phyloP scores from a whole-genome alignment of 768 basidiomycete species.

The Podaxis sp. region DNA sequence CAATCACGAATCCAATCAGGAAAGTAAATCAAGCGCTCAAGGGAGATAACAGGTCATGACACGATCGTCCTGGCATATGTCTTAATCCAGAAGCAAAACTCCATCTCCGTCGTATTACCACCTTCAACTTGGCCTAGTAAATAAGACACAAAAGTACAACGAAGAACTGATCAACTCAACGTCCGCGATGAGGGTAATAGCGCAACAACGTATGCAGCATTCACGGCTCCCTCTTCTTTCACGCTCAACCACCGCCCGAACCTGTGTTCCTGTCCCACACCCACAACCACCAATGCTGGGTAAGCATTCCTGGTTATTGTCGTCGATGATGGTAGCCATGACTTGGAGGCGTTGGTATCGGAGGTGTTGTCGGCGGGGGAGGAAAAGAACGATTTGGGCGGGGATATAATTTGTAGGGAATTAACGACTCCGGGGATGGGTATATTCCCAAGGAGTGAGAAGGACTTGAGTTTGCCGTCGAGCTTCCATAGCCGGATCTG shows the following conservation, averaged over 20 bases:
- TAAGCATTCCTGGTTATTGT: slow-evolving; percentile 27
- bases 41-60: no score
- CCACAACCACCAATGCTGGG: slow-evolving; percentile 62
- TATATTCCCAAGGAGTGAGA: slow-evolving; percentile 63
- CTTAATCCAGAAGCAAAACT: no score
- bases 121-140: background rate
- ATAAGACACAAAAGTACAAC: background rate
- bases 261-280: slow-evolving; percentile 84
- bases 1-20: background rate
- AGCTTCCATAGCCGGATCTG: slow-evolving; percentile 89
- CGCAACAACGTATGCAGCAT: slow-evolving; percentile 67
- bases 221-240: slow-evolving; percentile 66
- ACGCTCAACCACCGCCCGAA: slow-evolving; percentile 85
- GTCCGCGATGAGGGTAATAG: slow-evolving; percentile 41
- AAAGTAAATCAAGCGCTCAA: background rate
- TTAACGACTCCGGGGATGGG: slow-evolving; percentile 82
- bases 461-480: slow-evolving; percentile 73
- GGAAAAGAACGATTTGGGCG: slow-evolving; percentile 46
- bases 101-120: background rate
- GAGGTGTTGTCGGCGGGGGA: background rate
- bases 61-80: no score
- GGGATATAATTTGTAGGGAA: slow-evolving; percentile 76
- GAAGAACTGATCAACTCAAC: background rate
- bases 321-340: slow-evolving; percentile 17
- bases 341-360: slow-evolving; percentile 31